Evolutionary conservation across 768 basidiomycete species (phyloP).

Genomic region (Scleroderma citrinum): DNA sequence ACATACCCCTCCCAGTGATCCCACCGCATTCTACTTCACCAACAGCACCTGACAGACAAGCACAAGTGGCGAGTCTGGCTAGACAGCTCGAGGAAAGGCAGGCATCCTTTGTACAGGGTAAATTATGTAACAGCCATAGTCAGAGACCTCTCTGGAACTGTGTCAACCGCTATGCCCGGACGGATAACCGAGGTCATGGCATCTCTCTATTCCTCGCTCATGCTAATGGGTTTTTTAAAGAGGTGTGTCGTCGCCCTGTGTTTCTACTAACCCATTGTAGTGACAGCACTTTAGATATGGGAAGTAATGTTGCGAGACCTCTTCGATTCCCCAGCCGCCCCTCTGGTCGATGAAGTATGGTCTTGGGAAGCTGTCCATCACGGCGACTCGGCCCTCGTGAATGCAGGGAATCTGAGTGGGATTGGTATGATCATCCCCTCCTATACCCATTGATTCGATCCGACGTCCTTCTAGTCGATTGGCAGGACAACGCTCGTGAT

Average conservation of each 20-base stretch:
- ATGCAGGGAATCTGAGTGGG: constrained; percentile 46
- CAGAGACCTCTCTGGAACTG: constrained; percentile 56
- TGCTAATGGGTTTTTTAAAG: constrained; percentile 86
- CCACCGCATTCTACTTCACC: constrained; percentile 8
- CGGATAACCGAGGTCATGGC: constrained; percentile 22
- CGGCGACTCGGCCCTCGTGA: constrained; percentile 77
- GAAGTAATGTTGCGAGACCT: constrained; percentile 59
- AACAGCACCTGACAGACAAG: constrained; percentile 7
- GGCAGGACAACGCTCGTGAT: constrained; percentile 74
- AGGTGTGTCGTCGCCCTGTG: constrained; percentile 40
- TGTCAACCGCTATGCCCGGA: constrained; percentile 61
- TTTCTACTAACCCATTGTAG: not conserved
- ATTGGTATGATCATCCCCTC: constrained; percentile 43
- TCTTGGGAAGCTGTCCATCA: constrained; percentile 79
- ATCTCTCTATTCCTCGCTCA: constrained; percentile 74
- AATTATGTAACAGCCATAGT: constrained; percentile 11
- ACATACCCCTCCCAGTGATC: constrained; percentile 17
- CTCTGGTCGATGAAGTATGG: constrained; percentile 69
- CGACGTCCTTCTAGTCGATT: constrained; percentile 48
- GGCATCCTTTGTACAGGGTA: constrained; percentile 9
- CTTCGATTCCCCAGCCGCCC: constrained; percentile 36
- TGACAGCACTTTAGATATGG: constrained; percentile 54
- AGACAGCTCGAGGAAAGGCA: constrained; percentile 17
- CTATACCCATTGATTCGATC: not conserved
- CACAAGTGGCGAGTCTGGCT: constrained; percentile 6